Evolutionary conservation across 495 filamentous ascomycete species (phyloP).

Genomic region (Penicillium cinerascens): DNA sequence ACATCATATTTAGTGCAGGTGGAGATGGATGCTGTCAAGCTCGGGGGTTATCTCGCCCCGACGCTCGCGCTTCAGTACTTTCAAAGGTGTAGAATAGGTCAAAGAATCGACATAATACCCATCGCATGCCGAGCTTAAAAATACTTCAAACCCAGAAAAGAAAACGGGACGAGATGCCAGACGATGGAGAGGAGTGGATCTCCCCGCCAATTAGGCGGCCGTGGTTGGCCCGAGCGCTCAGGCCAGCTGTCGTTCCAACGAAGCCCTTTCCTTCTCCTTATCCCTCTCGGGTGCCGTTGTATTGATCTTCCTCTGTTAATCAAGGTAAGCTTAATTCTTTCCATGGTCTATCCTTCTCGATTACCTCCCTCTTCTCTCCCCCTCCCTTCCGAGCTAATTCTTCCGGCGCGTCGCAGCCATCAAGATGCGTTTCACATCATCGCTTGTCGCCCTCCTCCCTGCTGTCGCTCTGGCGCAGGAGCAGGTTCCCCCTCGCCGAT

Average conservation of each 20-base stretch:
- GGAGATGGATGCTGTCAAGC: too few species aligned
- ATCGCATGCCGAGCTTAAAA: too few species aligned
- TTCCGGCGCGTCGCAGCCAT: constrained; percentile 18
- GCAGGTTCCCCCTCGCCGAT: constrained; percentile 68
- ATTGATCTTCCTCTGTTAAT: constrained; percentile 6
- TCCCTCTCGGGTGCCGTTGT: constrained; percentile 19
- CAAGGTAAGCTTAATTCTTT: constrained; percentile 7
- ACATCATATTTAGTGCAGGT: too few species aligned
- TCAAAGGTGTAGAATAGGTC: too few species aligned
- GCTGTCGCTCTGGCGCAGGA: constrained; percentile 68
- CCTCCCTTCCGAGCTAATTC: constrained; percentile 13
- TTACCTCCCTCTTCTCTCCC: constrained; percentile 4
- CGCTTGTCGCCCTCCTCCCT: constrained; percentile 61
- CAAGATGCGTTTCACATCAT: constrained; percentile 69
- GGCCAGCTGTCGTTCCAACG: constrained; percentile 24
- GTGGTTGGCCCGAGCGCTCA: constrained; percentile 26
- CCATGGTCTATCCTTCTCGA: neutral
- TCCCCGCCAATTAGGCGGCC: constrained; percentile 11
- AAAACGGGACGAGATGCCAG: too few species aligned
- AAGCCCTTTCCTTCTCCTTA: constrained; percentile 2
- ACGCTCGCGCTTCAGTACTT: too few species aligned
- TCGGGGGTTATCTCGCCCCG: too few species aligned
- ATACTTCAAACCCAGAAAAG: too few species aligned
- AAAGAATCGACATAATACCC: too few species aligned
- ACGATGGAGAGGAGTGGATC: constrained; percentile 1